Percentiles rank a stretch among this genome's conserved stretches.
These are phyloP conservation scores for Colletotrichum brevisporum DNA, from an alignment of 2,329 filamentous ascomycete species.

Conservation along the genomic window DNA sequence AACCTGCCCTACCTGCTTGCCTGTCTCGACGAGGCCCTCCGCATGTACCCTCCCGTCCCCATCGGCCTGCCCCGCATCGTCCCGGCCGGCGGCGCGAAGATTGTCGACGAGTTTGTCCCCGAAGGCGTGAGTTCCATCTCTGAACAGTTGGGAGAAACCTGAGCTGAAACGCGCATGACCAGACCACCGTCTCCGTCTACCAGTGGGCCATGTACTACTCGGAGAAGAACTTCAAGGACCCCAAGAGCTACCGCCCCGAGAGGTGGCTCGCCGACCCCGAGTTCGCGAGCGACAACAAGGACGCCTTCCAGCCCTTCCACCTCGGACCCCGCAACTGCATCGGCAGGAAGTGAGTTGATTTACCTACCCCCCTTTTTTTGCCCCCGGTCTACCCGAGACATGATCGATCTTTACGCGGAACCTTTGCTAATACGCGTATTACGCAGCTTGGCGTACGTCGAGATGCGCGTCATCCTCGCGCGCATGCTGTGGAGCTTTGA, in stretches of 20 bases:
- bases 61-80: constrained; percentile 47
- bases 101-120: constrained; percentile 50
- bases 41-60: constrained; percentile 54
- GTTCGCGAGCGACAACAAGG: constrained; percentile 46
- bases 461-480: constrained; percentile 63
- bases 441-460: constrained; percentile 58
- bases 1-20: constrained; percentile 56
- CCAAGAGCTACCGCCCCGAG: constrained; percentile 53
- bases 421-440: constrained; percentile 1
- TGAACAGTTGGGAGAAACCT: rapidly evolving
- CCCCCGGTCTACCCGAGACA: background rate
- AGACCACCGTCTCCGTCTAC: constrained; percentile 56
- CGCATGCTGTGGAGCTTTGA: constrained; percentile 63
- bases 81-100: constrained; percentile 49
- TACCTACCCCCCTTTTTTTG: too few relatives aligned
- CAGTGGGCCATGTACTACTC: constrained; percentile 52
- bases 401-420: background rate
- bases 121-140: constrained; percentile 45
- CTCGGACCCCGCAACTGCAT: constrained; percentile 65
- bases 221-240: constrained; percentile 49
- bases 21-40: constrained; percentile 57
- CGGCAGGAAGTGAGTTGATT: constrained; percentile 60
- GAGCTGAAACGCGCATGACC: background rate
- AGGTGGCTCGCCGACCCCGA: constrained; percentile 46
- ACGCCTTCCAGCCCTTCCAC: constrained; percentile 63